These are phyloP conservation scores for Lentinula novae-zelandiae DNA, from an alignment of 1,284 basidiomycete species.

Conservation along the genomic window DNA sequence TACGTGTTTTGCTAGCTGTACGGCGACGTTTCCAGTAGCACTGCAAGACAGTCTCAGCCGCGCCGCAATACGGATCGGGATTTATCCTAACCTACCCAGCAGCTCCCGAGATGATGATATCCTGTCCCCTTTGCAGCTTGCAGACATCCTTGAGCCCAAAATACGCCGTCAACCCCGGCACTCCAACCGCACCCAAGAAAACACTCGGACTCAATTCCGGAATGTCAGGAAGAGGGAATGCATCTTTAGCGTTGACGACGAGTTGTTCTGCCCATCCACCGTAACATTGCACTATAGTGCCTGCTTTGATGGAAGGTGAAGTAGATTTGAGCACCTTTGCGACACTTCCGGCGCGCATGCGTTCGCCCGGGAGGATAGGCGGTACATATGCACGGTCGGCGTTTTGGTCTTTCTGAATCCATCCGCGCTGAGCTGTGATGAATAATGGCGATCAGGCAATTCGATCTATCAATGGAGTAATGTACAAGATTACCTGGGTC, in stretches of 20 bases:
- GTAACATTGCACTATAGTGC: not conserved
- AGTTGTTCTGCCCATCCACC: conserved; percentile 1
- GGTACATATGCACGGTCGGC: not conserved
- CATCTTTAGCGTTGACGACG: not conserved
- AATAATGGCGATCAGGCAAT: not conserved
- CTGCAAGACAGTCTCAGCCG: not conserved
- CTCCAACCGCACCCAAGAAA: not conserved
- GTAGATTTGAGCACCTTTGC: conserved; percentile 2
- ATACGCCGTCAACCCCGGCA: not conserved
- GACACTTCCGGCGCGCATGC: not conserved
- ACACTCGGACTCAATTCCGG: not conserved
- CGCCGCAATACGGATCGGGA: not conserved
- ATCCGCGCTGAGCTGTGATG: not conserved
- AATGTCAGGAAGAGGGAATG: not conserved
- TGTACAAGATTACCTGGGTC: not conserved
- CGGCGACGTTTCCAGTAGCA: conserved; percentile 1
- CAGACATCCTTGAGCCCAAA: conserved; percentile 4
- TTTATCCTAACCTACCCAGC: not conserved
- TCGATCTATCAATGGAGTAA: not conserved
- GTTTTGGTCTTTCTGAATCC: not conserved
- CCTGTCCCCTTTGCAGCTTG: not conserved
- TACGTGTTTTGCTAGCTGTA: conserved; percentile 4
- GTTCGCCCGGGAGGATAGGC: not conserved
- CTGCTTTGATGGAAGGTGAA: not conserved
- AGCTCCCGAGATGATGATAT: not conserved